A percentile compares a stretch with the other conserved stretches of the same genome.
phyloP scores from a whole-genome alignment of 441 rosid genomes.

The Pelargonium citronellum region DNA sequence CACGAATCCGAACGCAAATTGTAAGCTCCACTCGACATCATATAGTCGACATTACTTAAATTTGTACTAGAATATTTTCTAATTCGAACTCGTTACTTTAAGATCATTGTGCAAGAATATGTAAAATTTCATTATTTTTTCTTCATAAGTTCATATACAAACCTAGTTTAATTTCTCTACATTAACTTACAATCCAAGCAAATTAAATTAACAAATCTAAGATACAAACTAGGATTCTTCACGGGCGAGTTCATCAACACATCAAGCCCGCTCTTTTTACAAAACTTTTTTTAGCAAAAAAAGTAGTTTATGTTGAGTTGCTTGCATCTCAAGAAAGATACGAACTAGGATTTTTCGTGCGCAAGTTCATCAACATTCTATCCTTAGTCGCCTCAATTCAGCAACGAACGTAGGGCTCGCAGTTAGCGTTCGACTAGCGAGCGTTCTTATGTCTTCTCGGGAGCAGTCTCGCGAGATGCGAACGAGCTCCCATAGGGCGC shows the following conservation, averaged over 20 bases:
- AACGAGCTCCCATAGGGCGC: slow-evolving; percentile 91
- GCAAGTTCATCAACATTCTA: slow-evolving; percentile 36
- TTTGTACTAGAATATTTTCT: too few relatives aligned
- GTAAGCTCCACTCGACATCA: too few relatives aligned
- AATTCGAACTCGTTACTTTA: too few relatives aligned
- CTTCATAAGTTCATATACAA: not conserved
- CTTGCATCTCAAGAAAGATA: not conserved
- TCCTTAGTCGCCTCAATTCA: slow-evolving; percentile 60
- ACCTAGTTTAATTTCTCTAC: not conserved
- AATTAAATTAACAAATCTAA: not conserved
- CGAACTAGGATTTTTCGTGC: too few relatives aligned
- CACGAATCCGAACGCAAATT: too few relatives aligned
- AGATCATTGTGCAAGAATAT: too few relatives aligned
- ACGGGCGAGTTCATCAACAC: not conserved
- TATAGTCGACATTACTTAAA: too few relatives aligned
- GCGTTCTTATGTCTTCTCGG: slow-evolving; percentile 80
- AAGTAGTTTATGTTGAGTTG: too few relatives aligned
- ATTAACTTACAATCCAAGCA: not conserved
- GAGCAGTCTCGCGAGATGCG: slow-evolving; percentile 87
- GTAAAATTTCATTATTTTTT: too few relatives aligned
- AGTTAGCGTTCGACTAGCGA: slow-evolving; percentile 68
- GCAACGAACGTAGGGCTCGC: slow-evolving; percentile 61
- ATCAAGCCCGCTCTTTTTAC: too few relatives aligned
- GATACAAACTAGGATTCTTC: too few relatives aligned
- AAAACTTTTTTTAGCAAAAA: too few relatives aligned